Base-by-base conservation (phyloP, 495 filamentous ascomycete genomes). In the Mytilinidion resinicola region DNA sequence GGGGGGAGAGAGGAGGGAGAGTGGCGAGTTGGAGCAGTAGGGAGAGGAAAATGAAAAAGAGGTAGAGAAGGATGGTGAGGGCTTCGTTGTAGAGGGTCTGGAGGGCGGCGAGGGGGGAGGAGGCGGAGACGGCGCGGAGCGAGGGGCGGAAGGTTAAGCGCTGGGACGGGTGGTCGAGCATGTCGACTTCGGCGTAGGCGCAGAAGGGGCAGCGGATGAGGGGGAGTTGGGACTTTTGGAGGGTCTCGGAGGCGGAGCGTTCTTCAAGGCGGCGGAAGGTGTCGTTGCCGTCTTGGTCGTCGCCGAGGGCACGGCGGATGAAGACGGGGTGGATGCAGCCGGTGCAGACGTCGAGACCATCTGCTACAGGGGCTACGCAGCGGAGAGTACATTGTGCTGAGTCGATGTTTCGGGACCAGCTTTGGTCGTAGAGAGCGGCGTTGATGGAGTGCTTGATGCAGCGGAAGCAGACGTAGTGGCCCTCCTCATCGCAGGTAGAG, bases 401-500 rank as follows among this genome's bases (percentile, higher is more conserved):
- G 59, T 93, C 77, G 52, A 96, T 84, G 56, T 80, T 91, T n/a
- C 85, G 81, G 53, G 80, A 78, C 91, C 90, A 95, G 36, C 89
- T 88, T 68, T 98, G 93, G 0, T 93, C 93, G 71, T 92, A 98
- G 0, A 98, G 69, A 8, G 90, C 89, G 69, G 96, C 91, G 41
- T 84, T 82, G 34, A 89, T 78, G 41, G 88, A 84, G 55, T 85
- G 81, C 53, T 84, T 82, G 25, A 98, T 84, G 66, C 93, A 98
- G 20, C 77, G 77, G 69, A 89, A 89, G 75, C 93, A 98, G 58
- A 96, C 81, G 67, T 91, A 79, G 75, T 98, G 93, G 19, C 82
- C 82, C 33, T 80, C 77, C 20, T 74, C 70, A 38, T 78, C 72
- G 62, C 93, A 98, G 1, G 85, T 80, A 8, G 88, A 82, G 19